Evolutionary conservation across 345 rosid genomes (phyloP).

Genomic region (Jatropha curcas): DNA sequence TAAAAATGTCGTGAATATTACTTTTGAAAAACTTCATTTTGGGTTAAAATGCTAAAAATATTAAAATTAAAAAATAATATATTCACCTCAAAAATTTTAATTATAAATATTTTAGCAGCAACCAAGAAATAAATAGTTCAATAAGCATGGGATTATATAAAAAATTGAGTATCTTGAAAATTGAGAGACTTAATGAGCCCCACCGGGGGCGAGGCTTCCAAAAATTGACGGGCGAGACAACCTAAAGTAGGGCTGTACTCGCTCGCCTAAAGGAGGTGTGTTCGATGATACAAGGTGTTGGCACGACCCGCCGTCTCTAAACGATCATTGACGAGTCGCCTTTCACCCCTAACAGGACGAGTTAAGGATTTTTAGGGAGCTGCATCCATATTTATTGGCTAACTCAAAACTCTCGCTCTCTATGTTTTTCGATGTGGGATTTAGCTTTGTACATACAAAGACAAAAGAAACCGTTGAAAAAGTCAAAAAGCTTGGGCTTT

Average conservation of each 20-base stretch:
- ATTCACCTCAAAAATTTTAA: too few relatives aligned
- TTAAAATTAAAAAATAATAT: too few relatives aligned
- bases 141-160: too few relatives aligned
- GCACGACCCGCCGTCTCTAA: slow-evolving; percentile 82
- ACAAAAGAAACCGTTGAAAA: too few relatives aligned
- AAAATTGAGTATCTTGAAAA: too few relatives aligned
- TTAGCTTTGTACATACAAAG: not conserved
- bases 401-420: not conserved
- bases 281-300: slow-evolving; percentile 54
- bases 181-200: slow-evolving; percentile 35
- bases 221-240: slow-evolving; percentile 76
- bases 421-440: slow-evolving; percentile 5
- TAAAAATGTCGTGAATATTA: too few relatives aligned
- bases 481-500: too few relatives aligned
- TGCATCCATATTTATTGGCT: not conserved
- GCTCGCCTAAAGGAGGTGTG: slow-evolving; percentile 45
- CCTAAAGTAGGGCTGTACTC: slow-evolving; percentile 58
- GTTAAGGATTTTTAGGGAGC: rapidly evolving
- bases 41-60: too few relatives aligned
- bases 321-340: slow-evolving; percentile 82
- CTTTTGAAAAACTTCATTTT: too few relatives aligned
- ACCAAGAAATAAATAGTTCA: too few relatives aligned
- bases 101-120: too few relatives aligned
- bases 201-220: slow-evolving; percentile 53
- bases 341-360: slow-evolving; percentile 79